phyloP scores from a whole-genome alignment of 2,329 filamentous ascomycete genomes.

The Neofusicoccum umdonicola region DNA sequence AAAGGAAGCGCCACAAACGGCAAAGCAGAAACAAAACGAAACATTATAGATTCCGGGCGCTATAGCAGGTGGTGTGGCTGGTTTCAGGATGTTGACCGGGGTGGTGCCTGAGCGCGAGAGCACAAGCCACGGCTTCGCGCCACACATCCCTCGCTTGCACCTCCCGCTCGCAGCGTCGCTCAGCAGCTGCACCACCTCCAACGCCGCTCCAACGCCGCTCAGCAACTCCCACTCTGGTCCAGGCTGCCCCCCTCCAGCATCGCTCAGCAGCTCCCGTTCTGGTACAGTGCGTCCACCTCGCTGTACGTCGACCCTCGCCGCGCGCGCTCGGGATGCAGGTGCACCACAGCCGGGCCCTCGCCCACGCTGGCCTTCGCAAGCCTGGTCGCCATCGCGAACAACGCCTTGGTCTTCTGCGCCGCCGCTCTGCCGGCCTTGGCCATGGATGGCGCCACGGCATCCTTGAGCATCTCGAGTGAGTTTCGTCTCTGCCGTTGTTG shows the following conservation, averaged over 20 bases:
- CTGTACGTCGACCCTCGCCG: conserved; percentile 10
- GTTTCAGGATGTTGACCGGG: neutral
- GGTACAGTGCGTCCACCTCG: conserved; percentile 16
- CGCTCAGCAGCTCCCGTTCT: conserved; percentile 11
- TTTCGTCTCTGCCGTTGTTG: neutral
- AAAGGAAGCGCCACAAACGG: neutral
- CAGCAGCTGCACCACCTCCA: conserved; percentile 11
- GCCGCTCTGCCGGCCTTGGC: neutral
- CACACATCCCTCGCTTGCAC: no score
- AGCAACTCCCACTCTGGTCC: conserved; percentile 13
- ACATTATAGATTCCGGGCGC: neutral
- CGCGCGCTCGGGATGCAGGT: conserved; percentile 11
- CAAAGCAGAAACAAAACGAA: neutral
- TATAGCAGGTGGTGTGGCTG: neutral
- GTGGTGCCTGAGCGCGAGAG: neutral
- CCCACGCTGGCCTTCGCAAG: conserved; percentile 16
- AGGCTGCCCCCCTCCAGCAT: neutral
- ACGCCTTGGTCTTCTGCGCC: conserved; percentile 1
- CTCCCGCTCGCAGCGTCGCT: no score
- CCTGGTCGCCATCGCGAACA: conserved; percentile 1
- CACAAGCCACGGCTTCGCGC: no score
- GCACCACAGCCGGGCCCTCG: conserved; percentile 14
- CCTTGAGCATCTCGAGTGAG: neutral
- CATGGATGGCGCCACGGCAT: conserved; percentile 7
- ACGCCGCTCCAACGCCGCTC: neutral